Conservation (phyloP, 2,329 filamentous ascomycete species). For the Fusarium concolor region DNA sequence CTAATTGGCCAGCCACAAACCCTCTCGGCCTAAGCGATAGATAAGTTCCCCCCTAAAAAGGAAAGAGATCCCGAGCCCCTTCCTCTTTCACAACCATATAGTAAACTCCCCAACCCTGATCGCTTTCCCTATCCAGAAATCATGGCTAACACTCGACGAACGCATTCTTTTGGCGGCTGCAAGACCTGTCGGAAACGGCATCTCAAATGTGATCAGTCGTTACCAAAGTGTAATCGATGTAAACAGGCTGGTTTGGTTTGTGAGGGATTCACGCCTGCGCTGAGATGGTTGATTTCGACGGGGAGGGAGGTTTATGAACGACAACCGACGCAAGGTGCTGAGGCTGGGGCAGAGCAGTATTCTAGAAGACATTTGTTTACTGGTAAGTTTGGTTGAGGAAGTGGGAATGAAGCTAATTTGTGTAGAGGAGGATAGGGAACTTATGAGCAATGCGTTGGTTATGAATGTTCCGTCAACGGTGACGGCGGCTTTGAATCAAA, state of each 20-base stretch:
- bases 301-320: conserved; percentile 35
- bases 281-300: conserved; percentile 37
- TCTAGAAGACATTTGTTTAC: conserved; percentile 39
- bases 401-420: no score
- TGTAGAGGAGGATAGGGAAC: conserved; percentile 26
- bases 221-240: conserved; percentile 35
- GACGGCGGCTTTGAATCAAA: conserved; percentile 29
- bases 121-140: not conserved
- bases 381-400: not conserved
- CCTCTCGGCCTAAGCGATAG: conserved; percentile 18
- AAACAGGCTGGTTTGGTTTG: conserved; percentile 29
- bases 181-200: conserved; percentile 42
- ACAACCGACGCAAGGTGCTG: conserved; percentile 21
- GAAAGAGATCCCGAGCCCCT: conserved; percentile 31
- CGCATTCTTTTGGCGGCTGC: conserved; percentile 40
- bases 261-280: conserved; percentile 36
- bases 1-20: conserved; percentile 15
- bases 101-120: not conserved
- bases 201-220: conserved; percentile 39
- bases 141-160: conserved; percentile 31
- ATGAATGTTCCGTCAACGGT: conserved; percentile 26
- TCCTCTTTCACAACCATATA: conserved; percentile 14
- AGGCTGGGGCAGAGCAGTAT: conserved; percentile 25
- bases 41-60: not conserved
- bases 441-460: conserved; percentile 34